Conservation (phyloP, 805 yeast genomes). For the Wickerhamiella dianesei region DNA sequence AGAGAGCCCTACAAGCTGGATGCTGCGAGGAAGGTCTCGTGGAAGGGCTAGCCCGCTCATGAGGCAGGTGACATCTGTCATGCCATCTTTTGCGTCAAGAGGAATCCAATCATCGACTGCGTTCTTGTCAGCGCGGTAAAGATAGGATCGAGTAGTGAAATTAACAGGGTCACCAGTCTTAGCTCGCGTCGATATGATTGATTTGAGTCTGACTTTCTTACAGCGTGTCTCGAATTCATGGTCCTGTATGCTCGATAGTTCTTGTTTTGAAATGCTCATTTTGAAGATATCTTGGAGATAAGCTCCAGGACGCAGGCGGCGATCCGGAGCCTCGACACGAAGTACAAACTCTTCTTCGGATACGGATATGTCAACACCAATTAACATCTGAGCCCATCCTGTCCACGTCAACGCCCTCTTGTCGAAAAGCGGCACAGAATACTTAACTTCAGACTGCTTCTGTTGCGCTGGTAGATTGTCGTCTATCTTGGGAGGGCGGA, state of each 20-base stretch:
- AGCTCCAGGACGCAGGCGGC: not conserved
- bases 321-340: not conserved
- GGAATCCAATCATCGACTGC: not conserved
- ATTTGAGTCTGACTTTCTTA: not conserved
- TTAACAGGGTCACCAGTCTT: not conserved
- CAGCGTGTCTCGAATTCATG: not conserved
- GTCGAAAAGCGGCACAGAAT: not conserved
- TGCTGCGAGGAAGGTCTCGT: not conserved
- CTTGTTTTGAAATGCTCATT: not conserved
- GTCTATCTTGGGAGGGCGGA: not conserved
- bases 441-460: not conserved
- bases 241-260: too few species aligned
- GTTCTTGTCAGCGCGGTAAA: not conserved
- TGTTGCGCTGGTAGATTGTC: not conserved
- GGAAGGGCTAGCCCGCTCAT: not conserved
- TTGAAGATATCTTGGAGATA: not conserved
- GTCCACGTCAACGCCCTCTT: not conserved
- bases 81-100: not conserved
- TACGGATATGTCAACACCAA: not conserved
- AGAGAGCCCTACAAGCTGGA: not conserved
- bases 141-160: not conserved
- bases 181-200: not conserved
- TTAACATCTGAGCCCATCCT: not conserved
- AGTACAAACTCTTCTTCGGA: not conserved
- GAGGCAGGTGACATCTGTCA: not conserved